These are phyloP conservation scores for Cotoneaster glaucophyllus DNA, from an alignment of 306 rosid species.

Conservation along the genomic window DNA sequence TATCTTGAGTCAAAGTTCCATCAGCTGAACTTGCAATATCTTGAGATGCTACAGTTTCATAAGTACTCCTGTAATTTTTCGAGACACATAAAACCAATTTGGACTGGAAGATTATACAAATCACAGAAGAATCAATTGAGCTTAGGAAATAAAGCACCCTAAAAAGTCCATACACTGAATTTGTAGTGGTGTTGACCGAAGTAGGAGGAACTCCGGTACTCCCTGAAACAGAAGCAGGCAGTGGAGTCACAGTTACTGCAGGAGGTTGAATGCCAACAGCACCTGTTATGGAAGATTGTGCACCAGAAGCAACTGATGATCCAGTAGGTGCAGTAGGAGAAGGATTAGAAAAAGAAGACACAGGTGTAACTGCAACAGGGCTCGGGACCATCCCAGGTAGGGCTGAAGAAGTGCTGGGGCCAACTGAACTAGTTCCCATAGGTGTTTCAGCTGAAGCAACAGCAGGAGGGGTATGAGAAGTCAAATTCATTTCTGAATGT, in stretches of 20 bases:
- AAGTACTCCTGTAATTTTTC: slow-evolving; percentile 32
- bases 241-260: slow-evolving; percentile 28
- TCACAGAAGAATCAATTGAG: slow-evolving; percentile 5
- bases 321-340: slow-evolving; percentile 45
- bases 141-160: slow-evolving; percentile 1
- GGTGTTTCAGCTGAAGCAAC: slow-evolving; percentile 40
- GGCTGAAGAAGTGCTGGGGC: slow-evolving; percentile 34
- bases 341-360: slow-evolving; percentile 54
- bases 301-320: slow-evolving; percentile 31
- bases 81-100: slow-evolving; percentile 6
- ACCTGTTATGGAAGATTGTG: slow-evolving; percentile 35
- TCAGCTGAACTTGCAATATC: slow-evolving; percentile 38
- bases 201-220: slow-evolving; percentile 47
- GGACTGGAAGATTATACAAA: slow-evolving; percentile 15
- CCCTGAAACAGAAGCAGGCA: slow-evolving; percentile 39
- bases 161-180: slow-evolving; percentile 46
- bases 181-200: slow-evolving; percentile 35
- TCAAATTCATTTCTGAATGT: slow-evolving; percentile 41
- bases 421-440: slow-evolving; percentile 32
- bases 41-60: slow-evolving; percentile 53
- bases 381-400: slow-evolving; percentile 52
- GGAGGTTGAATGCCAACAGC: slow-evolving; percentile 45
- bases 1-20: slow-evolving; percentile 59
- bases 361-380: slow-evolving; percentile 73
- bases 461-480: slow-evolving; percentile 36